Base-by-base conservation (phyloP, 768 basidiomycete genomes). In the Xanthoconium stramineum region DNA sequence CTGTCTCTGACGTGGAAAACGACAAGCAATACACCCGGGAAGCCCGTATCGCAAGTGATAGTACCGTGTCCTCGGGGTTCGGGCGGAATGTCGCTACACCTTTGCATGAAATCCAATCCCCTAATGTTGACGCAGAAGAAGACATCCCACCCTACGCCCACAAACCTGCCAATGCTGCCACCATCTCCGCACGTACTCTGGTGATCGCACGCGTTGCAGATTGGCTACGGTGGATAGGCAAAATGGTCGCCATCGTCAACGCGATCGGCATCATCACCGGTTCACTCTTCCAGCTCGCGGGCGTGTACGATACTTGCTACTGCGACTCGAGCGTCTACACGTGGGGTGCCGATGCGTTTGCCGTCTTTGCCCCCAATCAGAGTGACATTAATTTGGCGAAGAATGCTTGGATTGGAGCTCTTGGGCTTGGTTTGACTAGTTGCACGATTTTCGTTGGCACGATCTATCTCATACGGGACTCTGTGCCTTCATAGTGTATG, bases 401-500 rank as follows among this genome's bases (percentile, higher is more conserved):
- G 39, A 30, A 8, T 0, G 72, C 72, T 12, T 78, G 78, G 76
- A 67, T 71, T 46, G 74, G 75, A 0, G 77, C 69, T 1, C 67
- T 74, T 0, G 60, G 53, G 11, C 61, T 78, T 3, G 69, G 70
- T 3, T 57, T 64, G 35, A 50, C 53, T 1, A 62, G 50, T 54
- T 69, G 69, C 3, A 13, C 45, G 0, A 17, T 65, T 29, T 76
- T 71, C 35, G 61, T 72, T 1, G 58, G 62, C 2, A 61, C 64
- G 51, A 64, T 75, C 1, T 68, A 67, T 46, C 55, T 75, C 14
- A 42, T 68, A 12, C 54, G 65, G 9, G 67, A 74, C 40, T 43
- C 64, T 8, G 36, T 65, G 11, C 59, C 56, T 32, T n/a, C n/a
- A n/a, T 38, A 33, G 11, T 11, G 6, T 11, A 33, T 33, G 6